Evolutionary conservation across 805 yeast species (phyloP).

Genomic region (Pichia membranifaciens): DNA sequence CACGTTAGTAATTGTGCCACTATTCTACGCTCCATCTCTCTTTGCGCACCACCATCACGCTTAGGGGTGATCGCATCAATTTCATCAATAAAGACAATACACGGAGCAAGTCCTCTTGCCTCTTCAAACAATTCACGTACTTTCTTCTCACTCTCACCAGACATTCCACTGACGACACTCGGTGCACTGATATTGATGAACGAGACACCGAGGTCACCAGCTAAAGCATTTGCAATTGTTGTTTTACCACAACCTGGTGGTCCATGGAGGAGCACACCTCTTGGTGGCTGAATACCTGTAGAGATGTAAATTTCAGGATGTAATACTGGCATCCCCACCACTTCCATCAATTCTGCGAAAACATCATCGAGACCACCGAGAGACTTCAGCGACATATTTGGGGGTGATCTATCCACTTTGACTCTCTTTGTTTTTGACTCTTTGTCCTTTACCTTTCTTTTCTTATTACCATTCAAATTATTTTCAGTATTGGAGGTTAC

Average conservation of each 20-base stretch:
- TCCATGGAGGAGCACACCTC: conserved; percentile 91
- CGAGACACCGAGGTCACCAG: conserved; percentile 91
- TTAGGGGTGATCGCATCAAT: conserved; percentile 98
- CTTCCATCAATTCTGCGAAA: conserved; percentile 81
- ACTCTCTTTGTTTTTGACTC: conserved; percentile 31
- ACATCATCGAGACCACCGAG: conserved; percentile 87
- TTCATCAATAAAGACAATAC: conserved; percentile 89
- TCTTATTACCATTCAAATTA: conserved; percentile 11
- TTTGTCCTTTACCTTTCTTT: conserved; percentile 32
- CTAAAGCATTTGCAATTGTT: conserved; percentile 90
- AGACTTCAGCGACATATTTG: conserved; percentile 59
- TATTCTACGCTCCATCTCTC: conserved; percentile 96
- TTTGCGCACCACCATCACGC: conserved; percentile 96
- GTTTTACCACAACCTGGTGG: conserved; percentile 99
- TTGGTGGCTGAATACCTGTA: conserved; percentile 91
- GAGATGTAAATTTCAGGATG: conserved; percentile 88
- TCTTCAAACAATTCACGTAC: conserved; percentile 90
- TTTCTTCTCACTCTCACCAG: conserved; percentile 97
- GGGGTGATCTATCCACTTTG: conserved; percentile 59
- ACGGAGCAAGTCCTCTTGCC: conserved; percentile 85
- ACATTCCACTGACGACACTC: conserved; percentile 95
- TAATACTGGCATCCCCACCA: conserved; percentile 83
- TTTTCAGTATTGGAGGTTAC: background rate
- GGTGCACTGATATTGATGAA: conserved; percentile 91
- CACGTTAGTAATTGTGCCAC: conserved; percentile 93